A percentile compares a stretch with the other conserved stretches of the same genome.
phyloP scores from a whole-genome alignment of 495 filamentous ascomycete species.

The Cairneyella variabilis region DNA sequence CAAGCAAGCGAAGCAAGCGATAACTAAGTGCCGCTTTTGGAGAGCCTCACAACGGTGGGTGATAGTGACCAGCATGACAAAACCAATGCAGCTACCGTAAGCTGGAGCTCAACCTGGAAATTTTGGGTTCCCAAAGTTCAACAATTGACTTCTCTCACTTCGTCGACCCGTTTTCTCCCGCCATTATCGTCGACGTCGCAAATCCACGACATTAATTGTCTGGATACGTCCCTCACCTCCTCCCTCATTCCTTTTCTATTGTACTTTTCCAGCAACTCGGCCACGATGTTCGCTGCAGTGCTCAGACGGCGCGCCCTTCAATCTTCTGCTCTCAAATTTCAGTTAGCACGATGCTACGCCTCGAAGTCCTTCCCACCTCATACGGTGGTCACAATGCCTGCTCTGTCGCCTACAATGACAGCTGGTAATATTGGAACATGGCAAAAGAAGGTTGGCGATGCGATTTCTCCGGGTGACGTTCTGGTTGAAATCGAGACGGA shows the following conservation, averaged over 20 bases:
- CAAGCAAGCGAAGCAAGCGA: too few species aligned
- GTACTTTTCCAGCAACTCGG: constrained; percentile 16
- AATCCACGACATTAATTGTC: constrained; percentile 27
- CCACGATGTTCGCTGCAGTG: constrained; percentile 50
- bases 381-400: constrained; percentile 95
- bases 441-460: constrained; percentile 95
- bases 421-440: constrained; percentile 94
- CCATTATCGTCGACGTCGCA: constrained; percentile 5
- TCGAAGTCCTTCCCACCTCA: constrained; percentile 74
- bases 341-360: constrained; percentile 54
- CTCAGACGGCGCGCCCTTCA: constrained; percentile 52
- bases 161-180: constrained; percentile 4
- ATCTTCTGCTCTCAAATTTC: constrained; percentile 39
- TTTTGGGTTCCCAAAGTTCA: constrained; percentile 11
- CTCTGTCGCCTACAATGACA: constrained; percentile 96
- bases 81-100: too few species aligned
- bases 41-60: too few species aligned
- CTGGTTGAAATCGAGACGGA: constrained; percentile 99
- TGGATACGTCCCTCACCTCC: constrained; percentile 19
- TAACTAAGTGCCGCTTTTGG: too few species aligned
- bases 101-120: constrained; percentile 8
- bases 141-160: constrained; percentile 4
- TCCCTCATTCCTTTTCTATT: constrained; percentile 29
- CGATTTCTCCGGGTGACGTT: constrained; percentile 88
- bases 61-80: too few species aligned